Percentiles rank a stretch among this genome's conserved stretches.
These are phyloP conservation scores for Lentinula sp. DNA, from an alignment of 768 basidiomycete species.

Conservation along the genomic window DNA sequence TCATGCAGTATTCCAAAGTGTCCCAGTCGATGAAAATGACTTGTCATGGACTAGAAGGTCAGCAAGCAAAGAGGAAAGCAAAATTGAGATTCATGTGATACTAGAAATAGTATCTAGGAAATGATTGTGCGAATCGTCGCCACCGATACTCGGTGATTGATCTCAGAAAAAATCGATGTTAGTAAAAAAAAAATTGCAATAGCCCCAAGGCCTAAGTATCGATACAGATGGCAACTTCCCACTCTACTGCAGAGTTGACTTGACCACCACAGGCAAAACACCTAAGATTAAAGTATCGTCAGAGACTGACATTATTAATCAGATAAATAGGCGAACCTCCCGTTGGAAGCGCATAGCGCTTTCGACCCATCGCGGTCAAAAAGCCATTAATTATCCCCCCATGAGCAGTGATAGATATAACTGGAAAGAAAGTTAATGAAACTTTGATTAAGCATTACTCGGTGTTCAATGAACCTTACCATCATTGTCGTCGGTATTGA, in stretches of 20 bases:
- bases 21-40: no score
- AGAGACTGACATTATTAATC: not conserved
- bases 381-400: constrained; percentile 56
- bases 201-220: no score
- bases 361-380: constrained; percentile 40
- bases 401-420: constrained; percentile 64
- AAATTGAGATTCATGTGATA: no score
- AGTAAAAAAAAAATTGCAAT: no score
- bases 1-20: no score
- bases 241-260: not conserved
- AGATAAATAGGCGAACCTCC: constrained; percentile 45
- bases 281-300: not conserved
- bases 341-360: constrained; percentile 42
- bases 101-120: no score
- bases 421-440: constrained; percentile 24
- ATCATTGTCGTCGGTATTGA: constrained; percentile 32
- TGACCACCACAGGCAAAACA: constrained; percentile 8
- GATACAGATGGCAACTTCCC: no score
- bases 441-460: not conserved
- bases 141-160: no score
- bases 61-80: no score
- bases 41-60: no score
- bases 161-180: no score
- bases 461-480: constrained; percentile 30
- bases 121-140: no score